These are phyloP conservation scores for Exophiala lecanii-corni DNA, from an alignment of 2,329 filamentous ascomycete genomes.

Conservation along the genomic window DNA sequence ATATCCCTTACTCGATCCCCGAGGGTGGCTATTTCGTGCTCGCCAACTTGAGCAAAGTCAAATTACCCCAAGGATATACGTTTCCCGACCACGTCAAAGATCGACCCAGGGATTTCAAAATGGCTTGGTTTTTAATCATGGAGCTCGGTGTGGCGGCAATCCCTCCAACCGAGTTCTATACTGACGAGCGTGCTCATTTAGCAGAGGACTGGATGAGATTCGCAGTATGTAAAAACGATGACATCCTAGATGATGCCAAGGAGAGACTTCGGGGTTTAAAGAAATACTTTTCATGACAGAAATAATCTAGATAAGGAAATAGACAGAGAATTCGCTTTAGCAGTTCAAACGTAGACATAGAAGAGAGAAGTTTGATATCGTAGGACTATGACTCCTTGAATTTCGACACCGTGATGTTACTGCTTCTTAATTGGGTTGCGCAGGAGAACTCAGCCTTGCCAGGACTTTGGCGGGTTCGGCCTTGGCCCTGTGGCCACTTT, in stretches of 20 bases:
- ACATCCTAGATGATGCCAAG: constrained; percentile 75
- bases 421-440: too few relatives aligned
- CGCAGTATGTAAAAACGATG: constrained; percentile 92
- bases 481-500: too few relatives aligned
- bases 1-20: constrained; percentile 79
- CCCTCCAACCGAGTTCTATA: constrained; percentile 96
- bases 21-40: constrained; percentile 98
- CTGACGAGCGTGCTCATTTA: constrained; percentile 72
- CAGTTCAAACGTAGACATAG: too few relatives aligned
- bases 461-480: too few relatives aligned
- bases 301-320: too few relatives aligned
- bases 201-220: constrained; percentile 93
- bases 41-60: constrained; percentile 85
- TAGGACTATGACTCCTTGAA: too few relatives aligned
- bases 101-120: constrained; percentile 86
- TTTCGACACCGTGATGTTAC: too few relatives aligned
- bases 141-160: constrained; percentile 95
- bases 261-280: constrained; percentile 67
- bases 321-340: too few relatives aligned
- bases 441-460: too few relatives aligned
- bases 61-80: constrained; percentile 74
- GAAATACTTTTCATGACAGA: constrained; percentile 58
- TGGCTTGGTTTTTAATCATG: constrained; percentile 94
- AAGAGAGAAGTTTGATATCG: too few relatives aligned
- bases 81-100: constrained; percentile 86